phyloP scores from a whole-genome alignment of 1,284 basidiomycete species.

The Trametes sp. region DNA sequence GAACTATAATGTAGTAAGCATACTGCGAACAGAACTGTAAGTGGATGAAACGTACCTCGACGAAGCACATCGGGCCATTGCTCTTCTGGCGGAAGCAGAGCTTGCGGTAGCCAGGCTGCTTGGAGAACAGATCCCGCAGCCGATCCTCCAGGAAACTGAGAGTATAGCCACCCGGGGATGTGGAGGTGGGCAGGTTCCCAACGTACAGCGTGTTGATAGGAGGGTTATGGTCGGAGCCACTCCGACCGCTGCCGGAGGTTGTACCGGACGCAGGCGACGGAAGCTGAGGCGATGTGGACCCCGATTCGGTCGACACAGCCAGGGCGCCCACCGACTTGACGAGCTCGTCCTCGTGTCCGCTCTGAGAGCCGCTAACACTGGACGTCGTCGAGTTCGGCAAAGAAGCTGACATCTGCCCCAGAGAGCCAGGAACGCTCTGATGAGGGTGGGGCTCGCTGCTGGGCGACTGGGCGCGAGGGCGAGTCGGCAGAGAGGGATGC shows the following conservation, averaged over 20 bases:
- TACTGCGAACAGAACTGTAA: constrained; percentile 1
- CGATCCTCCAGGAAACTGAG: constrained; percentile 86
- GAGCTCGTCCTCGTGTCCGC: constrained; percentile 50
- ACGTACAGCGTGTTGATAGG: constrained; percentile 97
- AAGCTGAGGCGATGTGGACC: constrained; percentile 54
- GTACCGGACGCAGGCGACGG: constrained; percentile 53
- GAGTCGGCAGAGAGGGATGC: constrained; percentile 43
- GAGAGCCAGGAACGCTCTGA: background rate
- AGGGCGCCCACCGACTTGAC: constrained; percentile 52
- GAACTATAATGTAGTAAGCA: constrained; percentile 62
- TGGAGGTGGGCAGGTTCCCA: constrained; percentile 87
- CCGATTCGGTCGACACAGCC: constrained; percentile 58
- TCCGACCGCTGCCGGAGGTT: constrained; percentile 53
- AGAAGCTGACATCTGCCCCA: constrained; percentile 27
- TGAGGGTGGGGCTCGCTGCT: constrained; percentile 33
- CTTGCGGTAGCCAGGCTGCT: constrained; percentile 86
- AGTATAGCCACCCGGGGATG: constrained; percentile 68
- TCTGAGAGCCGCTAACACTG: constrained; percentile 48
- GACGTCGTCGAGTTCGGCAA: constrained; percentile 47
- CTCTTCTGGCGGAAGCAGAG: constrained; percentile 95
- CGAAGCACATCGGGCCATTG: constrained; percentile 98
- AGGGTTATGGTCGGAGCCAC: constrained; percentile 88
- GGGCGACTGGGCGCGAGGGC: constrained; percentile 45
- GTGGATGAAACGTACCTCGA: constrained; percentile 67
- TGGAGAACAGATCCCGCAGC: constrained; percentile 82